Evolutionary conservation across 2,329 filamentous ascomycete species (phyloP).

Genomic region (Ramularia endophylla): DNA sequence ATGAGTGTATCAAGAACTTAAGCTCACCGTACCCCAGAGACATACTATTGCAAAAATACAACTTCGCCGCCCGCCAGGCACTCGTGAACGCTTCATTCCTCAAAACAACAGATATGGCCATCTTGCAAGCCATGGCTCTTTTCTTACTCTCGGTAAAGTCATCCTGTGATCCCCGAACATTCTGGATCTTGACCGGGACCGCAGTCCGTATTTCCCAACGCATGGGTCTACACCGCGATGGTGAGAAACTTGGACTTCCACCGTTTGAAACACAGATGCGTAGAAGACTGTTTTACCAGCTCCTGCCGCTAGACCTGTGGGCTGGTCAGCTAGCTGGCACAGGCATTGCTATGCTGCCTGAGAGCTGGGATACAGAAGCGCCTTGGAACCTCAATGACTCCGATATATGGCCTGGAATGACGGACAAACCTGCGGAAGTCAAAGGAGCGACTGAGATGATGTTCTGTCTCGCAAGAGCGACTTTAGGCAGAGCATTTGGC

Average conservation of each 20-base stretch:
- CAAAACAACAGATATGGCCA: constrained; percentile 57
- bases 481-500: constrained; percentile 31
- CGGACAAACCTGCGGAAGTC: constrained; percentile 41
- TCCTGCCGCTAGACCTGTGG: constrained; percentile 48
- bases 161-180: constrained; percentile 43
- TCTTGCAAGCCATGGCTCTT: constrained; percentile 61
- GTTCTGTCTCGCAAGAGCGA: constrained; percentile 37
- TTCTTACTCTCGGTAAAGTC: constrained; percentile 45
- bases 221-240: constrained; percentile 56
- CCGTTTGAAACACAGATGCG: constrained; percentile 54
- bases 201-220: constrained; percentile 53
- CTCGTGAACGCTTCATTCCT: constrained; percentile 62
- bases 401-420: constrained; percentile 36
- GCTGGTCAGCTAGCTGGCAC: constrained; percentile 19
- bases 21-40: constrained; percentile 41
- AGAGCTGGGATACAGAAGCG: constrained; percentile 19
- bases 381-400: constrained; percentile 29
- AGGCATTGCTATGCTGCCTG: constrained; percentile 11
- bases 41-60: constrained; percentile 25
- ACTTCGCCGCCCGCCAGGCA: constrained; percentile 53
- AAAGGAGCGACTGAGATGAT: constrained; percentile 49
- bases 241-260: constrained; percentile 41
- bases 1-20: constrained; percentile 42
- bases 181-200: constrained; percentile 59
- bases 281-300: constrained; percentile 55